Conservation (phyloP, 176 grass and related monocot genomes). For the Melocanna baccifera region DNA sequence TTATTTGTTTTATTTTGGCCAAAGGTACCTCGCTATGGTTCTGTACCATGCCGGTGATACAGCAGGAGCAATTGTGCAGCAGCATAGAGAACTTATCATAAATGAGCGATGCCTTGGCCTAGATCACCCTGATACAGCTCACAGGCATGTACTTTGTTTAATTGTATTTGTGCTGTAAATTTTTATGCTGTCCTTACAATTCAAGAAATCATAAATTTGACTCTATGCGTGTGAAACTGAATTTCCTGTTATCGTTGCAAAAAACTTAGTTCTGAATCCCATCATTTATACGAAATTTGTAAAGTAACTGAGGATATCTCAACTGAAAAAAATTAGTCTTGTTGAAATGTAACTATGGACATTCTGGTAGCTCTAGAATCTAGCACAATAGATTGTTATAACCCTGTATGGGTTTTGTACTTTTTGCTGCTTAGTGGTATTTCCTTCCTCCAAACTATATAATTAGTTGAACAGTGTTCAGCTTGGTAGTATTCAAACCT, state of each 20-base stretch:
- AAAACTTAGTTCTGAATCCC: background rate
- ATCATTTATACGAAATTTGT: background rate
- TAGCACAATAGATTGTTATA: background rate
- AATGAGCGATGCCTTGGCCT: slow-evolving; percentile 94
- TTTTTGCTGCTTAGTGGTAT: background rate
- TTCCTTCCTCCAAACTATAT: background rate
- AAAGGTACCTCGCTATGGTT: slow-evolving; percentile 92
- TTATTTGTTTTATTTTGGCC: slow-evolving; percentile 18
- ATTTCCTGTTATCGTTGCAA: background rate
- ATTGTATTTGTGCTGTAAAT: background rate
- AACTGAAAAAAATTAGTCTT: background rate
- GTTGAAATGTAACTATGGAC: background rate
- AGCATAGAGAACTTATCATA: slow-evolving; percentile 97
- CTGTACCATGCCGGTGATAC: slow-evolving; percentile 92
- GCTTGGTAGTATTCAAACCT: background rate
- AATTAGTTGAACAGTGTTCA: background rate
- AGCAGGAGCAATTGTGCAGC: slow-evolving; percentile 90
- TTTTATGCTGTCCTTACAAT: background rate
- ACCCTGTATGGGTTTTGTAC: background rate
- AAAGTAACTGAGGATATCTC: background rate
- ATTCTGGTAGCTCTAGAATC: background rate
- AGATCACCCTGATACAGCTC: slow-evolving; percentile 97
- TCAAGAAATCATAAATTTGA: background rate
- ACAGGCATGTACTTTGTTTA: slow-evolving; percentile 51
- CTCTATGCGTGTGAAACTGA: background rate